phyloP scores from a whole-genome alignment of 768 basidiomycete species.

The Hirschioporus abietinus region DNA sequence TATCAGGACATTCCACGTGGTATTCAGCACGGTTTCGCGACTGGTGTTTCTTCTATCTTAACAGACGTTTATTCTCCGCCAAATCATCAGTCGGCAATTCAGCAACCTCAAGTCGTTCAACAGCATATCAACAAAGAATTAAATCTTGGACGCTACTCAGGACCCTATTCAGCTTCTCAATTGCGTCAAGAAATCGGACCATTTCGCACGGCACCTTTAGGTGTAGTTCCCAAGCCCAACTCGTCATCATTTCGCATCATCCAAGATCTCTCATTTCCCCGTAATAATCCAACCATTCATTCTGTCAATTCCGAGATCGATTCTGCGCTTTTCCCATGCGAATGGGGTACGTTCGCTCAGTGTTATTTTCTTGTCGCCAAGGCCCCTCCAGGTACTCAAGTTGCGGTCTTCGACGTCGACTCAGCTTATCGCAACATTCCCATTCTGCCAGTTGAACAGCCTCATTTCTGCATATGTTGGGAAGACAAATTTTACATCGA shows the following conservation, averaged over 20 bases:
- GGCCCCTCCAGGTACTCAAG: constrained; percentile 35
- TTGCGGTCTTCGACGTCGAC: constrained; percentile 28
- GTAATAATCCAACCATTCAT: constrained; percentile 1
- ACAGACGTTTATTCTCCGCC: constrained; percentile 15
- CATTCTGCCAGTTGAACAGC: background rate
- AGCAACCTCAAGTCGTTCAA: background rate
- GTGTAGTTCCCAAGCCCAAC: constrained; percentile 19
- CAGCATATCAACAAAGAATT: background rate
- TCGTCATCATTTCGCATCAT: constrained; percentile 19
- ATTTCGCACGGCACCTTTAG: constrained; percentile 26
- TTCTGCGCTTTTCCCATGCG: constrained; percentile 30
- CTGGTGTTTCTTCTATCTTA: background rate
- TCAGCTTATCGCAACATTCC: constrained; percentile 32
- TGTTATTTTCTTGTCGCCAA: constrained; percentile 24
- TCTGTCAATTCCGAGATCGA: constrained; percentile 30
- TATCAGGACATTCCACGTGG: background rate
- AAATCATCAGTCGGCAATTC: constrained; percentile 6
- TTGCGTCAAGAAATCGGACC: constrained; percentile 22
- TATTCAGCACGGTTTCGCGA: background rate
- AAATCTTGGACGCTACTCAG: constrained; percentile 13
- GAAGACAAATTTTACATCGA: constrained; percentile 11
- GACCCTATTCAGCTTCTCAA: constrained; percentile 11
- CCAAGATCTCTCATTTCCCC: constrained; percentile 23
- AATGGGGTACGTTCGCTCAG: constrained; percentile 37
- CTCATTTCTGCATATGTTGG: background rate